Evolutionary conservation across 345 rosid genomes (phyloP), one percentile per base, ranked within the genome.

Genomic region (thale cress (Arabidopsis thaliana)): DNA sequence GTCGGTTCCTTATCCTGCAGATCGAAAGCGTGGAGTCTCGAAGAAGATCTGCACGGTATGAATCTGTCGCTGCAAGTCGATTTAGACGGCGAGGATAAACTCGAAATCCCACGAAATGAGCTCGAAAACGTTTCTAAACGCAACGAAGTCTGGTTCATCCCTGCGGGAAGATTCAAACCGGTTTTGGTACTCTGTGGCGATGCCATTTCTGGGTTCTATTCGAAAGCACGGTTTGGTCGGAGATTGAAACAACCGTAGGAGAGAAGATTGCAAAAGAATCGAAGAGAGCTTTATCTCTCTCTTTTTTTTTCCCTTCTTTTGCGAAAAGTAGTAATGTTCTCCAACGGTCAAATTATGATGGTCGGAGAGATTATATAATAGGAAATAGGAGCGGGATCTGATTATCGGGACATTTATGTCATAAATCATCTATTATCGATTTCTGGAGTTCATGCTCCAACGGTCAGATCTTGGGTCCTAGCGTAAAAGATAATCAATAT

Each of bases 41-140:
- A 95, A 2, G 98, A 85, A 23, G 99, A 95, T 90, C 98, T 85
- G 79, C 99, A 92, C 0, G 98, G 99, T 58, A 92, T 95, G 83
- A 95, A 95, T 80, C 98, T 78, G 62, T 95, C 99, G 68, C 99
- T 89, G 71, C 96, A 90, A 37, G 84, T 74, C 0, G 97, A 84
- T 44, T 91, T 90, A 0, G 97, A 89, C 0, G 97, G 99, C 0
- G 98, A 95, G 8, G 93, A 85, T 2, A 90, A 61, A 74, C 85
- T 87, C 6, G 98, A 86, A 30, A 89, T 85, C 28, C 86, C 83
- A 10, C 97, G 87, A 11, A 88, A 68, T 32, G 93, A 86, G 53
- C 86, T 82, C 37, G 96, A 74, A 8, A 87, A 65, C 36, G 87
- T 81, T 11, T 95, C 98, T 0, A 95, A 82, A 14, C 84, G 80